Percentiles rank a stretch among this genome's conserved stretches.
Conservation (phyloP, 108 stramenopile species). For the Pseudonitzschia multiseries region DNA sequence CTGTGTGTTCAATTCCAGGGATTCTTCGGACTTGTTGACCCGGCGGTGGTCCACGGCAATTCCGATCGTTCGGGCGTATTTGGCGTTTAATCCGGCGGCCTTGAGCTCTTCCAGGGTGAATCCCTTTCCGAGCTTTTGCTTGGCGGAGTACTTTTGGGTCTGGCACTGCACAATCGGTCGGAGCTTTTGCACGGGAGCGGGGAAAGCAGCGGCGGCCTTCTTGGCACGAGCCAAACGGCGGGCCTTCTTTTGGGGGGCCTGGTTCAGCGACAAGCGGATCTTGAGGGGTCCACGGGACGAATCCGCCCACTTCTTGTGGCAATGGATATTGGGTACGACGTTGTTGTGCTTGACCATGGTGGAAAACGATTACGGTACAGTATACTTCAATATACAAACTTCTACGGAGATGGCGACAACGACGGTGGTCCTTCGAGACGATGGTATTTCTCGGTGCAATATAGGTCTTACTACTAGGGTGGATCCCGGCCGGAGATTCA, state of each 20-base stretch:
- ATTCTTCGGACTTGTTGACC: constrained; percentile 85
- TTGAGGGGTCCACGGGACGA: constrained; percentile 91
- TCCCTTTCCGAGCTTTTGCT: constrained; percentile 93
- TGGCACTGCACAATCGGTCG: constrained; percentile 96
- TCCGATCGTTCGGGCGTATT: constrained; percentile 91
- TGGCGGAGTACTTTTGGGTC: constrained; percentile 94
- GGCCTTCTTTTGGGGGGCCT: constrained; percentile 96
- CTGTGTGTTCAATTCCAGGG: constrained; percentile 84
- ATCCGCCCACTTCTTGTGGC: constrained; percentile 94
- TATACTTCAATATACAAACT: not conserved
- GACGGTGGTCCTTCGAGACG: not conserved
- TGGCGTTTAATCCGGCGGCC: constrained; percentile 87
- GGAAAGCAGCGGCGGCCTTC: constrained; percentile 95
- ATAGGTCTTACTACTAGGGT: no score
- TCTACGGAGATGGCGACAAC: no score
- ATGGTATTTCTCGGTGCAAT: not conserved
- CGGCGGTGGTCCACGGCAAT: constrained; percentile 97
- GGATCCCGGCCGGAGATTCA: not conserved
- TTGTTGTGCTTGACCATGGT: constrained; percentile 99
- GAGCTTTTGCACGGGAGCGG: constrained; percentile 91
- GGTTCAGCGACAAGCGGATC: constrained; percentile 91
- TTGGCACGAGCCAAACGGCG: constrained; percentile 92
- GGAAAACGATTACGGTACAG: not conserved
- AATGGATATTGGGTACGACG: constrained; percentile 97
- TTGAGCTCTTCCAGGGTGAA: constrained; percentile 97